These are phyloP conservation scores for Phytophthora pseudosyringae DNA, from an alignment of 352 stramenopile species.

Conservation along the genomic window DNA sequence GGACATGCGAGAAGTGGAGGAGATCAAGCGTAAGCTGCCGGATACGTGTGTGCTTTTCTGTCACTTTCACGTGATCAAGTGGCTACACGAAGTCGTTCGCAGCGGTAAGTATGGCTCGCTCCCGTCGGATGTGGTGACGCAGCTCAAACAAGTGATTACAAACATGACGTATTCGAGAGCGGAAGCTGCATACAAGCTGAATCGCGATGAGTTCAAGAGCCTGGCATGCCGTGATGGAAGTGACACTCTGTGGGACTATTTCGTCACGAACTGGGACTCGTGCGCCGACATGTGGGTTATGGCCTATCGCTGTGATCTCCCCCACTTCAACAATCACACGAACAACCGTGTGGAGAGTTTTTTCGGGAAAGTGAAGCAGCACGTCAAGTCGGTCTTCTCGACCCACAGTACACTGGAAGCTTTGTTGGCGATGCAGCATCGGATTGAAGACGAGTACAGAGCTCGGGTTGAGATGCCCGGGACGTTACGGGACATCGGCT, in stretches of 20 bases:
- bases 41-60: background rate
- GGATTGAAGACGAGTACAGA: background rate
- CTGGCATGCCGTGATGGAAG: background rate
- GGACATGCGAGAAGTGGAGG: slow-evolving; percentile 10
- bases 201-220: background rate
- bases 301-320: background rate
- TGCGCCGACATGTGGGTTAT: slow-evolving; percentile 12
- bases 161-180: background rate
- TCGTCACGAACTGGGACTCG: background rate
- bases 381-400: background rate
- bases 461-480: background rate
- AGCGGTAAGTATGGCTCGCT: background rate
- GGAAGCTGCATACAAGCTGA: background rate
- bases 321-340: slow-evolving; percentile 3
- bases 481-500: background rate
- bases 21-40: background rate
- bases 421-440: background rate
- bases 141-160: background rate
- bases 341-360: slow-evolving; percentile 7
- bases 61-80: slow-evolving; percentile 6
- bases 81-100: background rate
- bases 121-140: background rate
- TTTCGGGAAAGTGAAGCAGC: slow-evolving; percentile 12
- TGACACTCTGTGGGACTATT: background rate
- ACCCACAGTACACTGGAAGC: background rate